A percentile compares a stretch with the other conserved stretches of the same genome.
Conservation (phyloP, 192 early-diverging fungal genomes). For the Coemansia sp. region DNA sequence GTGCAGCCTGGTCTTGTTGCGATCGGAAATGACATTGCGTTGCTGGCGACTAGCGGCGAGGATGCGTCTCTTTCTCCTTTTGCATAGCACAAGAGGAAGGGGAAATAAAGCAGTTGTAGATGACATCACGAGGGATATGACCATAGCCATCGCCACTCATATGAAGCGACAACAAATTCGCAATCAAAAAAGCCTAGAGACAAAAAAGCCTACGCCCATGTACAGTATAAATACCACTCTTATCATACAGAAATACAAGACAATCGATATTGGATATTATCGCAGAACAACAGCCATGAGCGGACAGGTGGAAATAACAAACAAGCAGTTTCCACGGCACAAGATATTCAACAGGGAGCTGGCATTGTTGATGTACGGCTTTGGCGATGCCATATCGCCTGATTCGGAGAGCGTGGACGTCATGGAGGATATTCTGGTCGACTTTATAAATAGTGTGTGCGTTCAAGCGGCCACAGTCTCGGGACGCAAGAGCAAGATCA, state of each 20-base stretch:
- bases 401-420: slow-evolving; percentile 45
- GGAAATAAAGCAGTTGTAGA: background rate
- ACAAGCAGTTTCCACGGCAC: slow-evolving; percentile 49
- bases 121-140: background rate
- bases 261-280: background rate
- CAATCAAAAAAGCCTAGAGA: background rate
- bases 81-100: background rate
- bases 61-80: no score
- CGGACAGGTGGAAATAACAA: slow-evolving; percentile 39
- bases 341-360: slow-evolving; percentile 49
- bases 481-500: slow-evolving; percentile 26
- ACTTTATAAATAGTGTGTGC: slow-evolving; percentile 49
- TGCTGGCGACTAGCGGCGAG: slow-evolving; percentile 12
- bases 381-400: slow-evolving; percentile 38
- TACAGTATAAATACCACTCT: no score
- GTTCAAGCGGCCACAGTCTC: slow-evolving; percentile 42
- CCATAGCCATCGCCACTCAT: no score
- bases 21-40: slow-evolving; percentile 47
- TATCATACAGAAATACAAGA: background rate
- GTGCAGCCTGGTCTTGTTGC: slow-evolving; percentile 23
- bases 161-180: no score
- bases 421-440: slow-evolving; percentile 51
- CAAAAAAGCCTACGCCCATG: no score
- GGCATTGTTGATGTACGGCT: slow-evolving; percentile 48
- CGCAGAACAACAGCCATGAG: slow-evolving; percentile 17